A percentile compares a stretch with the other conserved stretches of the same genome.
phyloP scores from a whole-genome alignment of 805 yeast species.

The Candida chauliodis region DNA sequence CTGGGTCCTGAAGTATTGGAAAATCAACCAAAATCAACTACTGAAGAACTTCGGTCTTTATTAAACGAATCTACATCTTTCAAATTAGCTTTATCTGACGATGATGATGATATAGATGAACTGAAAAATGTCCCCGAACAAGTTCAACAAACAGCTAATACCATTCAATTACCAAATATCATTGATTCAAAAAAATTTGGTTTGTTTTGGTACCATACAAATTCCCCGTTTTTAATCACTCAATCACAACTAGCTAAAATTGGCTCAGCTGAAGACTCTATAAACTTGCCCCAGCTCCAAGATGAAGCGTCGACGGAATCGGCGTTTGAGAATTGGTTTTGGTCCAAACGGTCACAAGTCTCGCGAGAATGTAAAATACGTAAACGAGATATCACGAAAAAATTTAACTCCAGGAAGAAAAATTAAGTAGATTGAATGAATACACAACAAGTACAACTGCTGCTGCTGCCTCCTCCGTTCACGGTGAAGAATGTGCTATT shows the following conservation, averaged over 20 bases:
- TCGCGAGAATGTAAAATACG: conserved; percentile 71
- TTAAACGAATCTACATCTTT: conserved; percentile 38
- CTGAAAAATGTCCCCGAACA: conserved; percentile 12
- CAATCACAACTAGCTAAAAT: conserved; percentile 75
- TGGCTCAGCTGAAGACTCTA: conserved; percentile 26
- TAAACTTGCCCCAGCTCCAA: conserved; percentile 36
- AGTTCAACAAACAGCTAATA: not conserved
- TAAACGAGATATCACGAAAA: conserved; percentile 68
- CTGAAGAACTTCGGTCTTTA: conserved; percentile 13
- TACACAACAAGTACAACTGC: conserved; percentile 1
- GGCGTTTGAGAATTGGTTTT: conserved; percentile 72
- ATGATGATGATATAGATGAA: conserved; percentile 49
- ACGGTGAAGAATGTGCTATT: conserved; percentile 44
- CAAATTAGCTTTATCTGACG: conserved; percentile 40
- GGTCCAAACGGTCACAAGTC: conserved; percentile 79
- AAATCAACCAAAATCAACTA: conserved; percentile 21
- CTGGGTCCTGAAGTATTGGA: too few relatives aligned
- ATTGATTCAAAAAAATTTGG: conserved; percentile 29
- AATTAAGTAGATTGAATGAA: conserved; percentile 2
- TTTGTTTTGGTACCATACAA: conserved; percentile 76
- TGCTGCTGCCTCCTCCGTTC: conserved; percentile 31
- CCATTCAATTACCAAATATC: not conserved
- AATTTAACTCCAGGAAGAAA: conserved; percentile 27
- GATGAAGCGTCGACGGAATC: conserved; percentile 29
- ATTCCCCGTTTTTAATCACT: conserved; percentile 82